Percentiles rank a stretch among this genome's conserved stretches.
Conservation (phyloP, 768 basidiomycete genomes). For the Collybiopsis luxurians region DNA sequence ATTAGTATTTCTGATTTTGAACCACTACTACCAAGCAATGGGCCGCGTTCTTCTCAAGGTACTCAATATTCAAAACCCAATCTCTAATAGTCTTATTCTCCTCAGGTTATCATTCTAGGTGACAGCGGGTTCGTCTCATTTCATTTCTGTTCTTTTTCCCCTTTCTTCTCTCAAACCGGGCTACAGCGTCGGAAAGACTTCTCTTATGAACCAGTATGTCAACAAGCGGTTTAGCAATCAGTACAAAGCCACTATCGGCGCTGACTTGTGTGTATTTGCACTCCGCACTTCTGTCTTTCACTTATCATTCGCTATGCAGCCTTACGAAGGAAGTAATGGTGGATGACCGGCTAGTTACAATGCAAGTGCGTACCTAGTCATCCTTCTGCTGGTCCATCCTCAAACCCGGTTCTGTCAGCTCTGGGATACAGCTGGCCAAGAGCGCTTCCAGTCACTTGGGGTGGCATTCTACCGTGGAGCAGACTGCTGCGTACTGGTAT, state of each 20-base stretch:
- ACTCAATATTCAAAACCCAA: slow-evolving; percentile 6
- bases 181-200: slow-evolving; percentile 94
- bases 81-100: slow-evolving; percentile 3
- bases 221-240: slow-evolving; percentile 99
- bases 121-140: slow-evolving; percentile 80
- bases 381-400: neutral
- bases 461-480: slow-evolving; percentile 99
- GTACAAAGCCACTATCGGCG: slow-evolving; percentile 99
- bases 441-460: slow-evolving; percentile 98
- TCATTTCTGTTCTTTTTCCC: slow-evolving; percentile 12
- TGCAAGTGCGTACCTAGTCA: slow-evolving; percentile 69
- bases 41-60: slow-evolving; percentile 89
- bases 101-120: slow-evolving; percentile 96
- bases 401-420: slow-evolving; percentile 46
- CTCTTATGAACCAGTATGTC: slow-evolving; percentile 99
- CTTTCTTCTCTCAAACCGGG: slow-evolving; percentile 13
- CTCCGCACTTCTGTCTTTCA: slow-evolving; percentile 12
- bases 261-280: slow-evolving; percentile 75
- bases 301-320: slow-evolving; percentile 39
- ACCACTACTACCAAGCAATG: slow-evolving; percentile 40
- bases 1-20: neutral
- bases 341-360: slow-evolving; percentile 95
- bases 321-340: slow-evolving; percentile 99
- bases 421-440: slow-evolving; percentile 99
- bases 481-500: slow-evolving; percentile 98